These are phyloP conservation scores for Piromyces finnis DNA, from an alignment of 192 early-diverging fungal genomes.

Conservation along the genomic window DNA sequence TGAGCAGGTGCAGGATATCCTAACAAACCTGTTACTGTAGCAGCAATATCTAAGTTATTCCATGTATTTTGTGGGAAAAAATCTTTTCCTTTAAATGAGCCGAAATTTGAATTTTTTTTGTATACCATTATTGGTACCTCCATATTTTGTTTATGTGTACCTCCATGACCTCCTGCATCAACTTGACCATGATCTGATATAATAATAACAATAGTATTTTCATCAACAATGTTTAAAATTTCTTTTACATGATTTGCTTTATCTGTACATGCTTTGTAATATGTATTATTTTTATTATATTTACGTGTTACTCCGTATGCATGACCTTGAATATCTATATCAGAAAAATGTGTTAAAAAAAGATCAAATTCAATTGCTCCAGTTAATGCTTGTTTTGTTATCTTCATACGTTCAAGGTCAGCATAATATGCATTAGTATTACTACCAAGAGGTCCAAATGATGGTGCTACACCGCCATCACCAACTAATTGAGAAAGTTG, in stretches of 20 bases:
- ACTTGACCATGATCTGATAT: background rate
- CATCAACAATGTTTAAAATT: background rate
- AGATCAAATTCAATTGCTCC: background rate
- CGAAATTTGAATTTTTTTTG: background rate
- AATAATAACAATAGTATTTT: background rate
- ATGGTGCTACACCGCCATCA: background rate
- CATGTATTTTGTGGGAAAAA: background rate
- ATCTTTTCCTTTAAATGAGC: background rate
- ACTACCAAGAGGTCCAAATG: background rate
- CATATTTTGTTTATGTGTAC: background rate
- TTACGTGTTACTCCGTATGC: background rate
- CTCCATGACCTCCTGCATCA: background rate
- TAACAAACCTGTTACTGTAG: background rate
- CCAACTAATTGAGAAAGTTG: background rate
- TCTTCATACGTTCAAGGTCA: background rate
- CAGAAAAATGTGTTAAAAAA: background rate
- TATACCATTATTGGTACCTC: background rate
- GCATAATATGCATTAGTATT: background rate
- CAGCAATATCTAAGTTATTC: background rate
- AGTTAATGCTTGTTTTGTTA: background rate
- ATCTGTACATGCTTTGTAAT: background rate
- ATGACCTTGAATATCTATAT: background rate
- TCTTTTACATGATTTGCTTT: background rate
- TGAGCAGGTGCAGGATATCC: background rate
- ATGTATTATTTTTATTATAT: background rate